Conservation (phyloP, 2,329 filamentous ascomycete genomes). For the Aspergillus neotritici region DNA sequence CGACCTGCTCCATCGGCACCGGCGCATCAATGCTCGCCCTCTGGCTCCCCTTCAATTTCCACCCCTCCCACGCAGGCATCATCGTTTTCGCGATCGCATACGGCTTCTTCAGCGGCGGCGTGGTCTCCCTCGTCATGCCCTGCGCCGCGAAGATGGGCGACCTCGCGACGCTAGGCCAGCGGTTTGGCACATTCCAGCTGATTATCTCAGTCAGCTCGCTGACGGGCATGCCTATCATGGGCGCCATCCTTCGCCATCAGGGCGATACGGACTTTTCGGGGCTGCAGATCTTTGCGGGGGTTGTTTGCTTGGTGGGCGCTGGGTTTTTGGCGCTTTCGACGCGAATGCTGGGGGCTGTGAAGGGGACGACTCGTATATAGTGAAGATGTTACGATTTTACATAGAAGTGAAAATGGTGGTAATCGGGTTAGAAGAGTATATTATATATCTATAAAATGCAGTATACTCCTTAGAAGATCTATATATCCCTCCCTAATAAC, state of each 20-base stretch:
- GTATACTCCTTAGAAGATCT: background rate
- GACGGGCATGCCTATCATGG: constrained; percentile 26
- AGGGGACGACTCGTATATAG: no score
- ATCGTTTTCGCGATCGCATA: constrained; percentile 25
- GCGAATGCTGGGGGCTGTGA: no score
- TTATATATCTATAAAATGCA: no score
- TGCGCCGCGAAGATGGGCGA: constrained; percentile 25
- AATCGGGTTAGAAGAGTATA: no score
- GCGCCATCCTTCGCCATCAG: constrained; percentile 20
- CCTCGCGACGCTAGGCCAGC: constrained; percentile 29
- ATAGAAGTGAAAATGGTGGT: no score
- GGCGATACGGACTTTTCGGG: constrained; percentile 18
- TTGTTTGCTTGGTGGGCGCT: no score
- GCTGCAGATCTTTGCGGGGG: constrained; percentile 20
- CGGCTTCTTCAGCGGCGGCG: constrained; percentile 25
- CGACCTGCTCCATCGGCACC: constrained; percentile 8
- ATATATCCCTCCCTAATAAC: constrained; percentile 30
- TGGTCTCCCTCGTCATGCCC: constrained; percentile 27
- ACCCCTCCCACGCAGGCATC: constrained; percentile 21
- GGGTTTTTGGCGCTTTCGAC: no score
- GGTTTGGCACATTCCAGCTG: constrained; percentile 28
- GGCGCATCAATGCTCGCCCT: constrained; percentile 18
- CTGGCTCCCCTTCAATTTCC: constrained; percentile 28
- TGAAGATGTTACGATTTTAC: no score
- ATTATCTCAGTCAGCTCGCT: constrained; percentile 16